Base-by-base conservation (phyloP, 306 rosid species). In the Betula pendula region DNA sequence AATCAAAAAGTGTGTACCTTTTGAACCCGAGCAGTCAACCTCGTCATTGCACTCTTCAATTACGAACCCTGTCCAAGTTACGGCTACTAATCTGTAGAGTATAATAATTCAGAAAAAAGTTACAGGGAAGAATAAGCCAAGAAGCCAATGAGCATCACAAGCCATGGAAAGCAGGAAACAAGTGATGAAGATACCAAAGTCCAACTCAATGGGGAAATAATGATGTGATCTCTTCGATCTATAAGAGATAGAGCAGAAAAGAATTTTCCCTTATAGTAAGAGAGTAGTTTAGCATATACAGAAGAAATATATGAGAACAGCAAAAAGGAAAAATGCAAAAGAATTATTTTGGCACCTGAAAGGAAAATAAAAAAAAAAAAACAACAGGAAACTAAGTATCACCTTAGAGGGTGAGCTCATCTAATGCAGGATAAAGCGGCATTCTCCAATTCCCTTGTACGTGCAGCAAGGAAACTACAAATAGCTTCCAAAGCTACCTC, bases 401-500 rank as follows among this genome's bases (percentile, higher is more conserved):
- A 90, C 98, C 97, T 89, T 94, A 63, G 95, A 88, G 25, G n/a
- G 97, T 94, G 78, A 94, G 98, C 78, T 92, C 96, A 81, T 94
- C 96, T 67, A 94, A 77, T 77, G 98, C 98, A 71, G 96, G 98
- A 88, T 94, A 94, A n/a, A 76, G 98, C 97, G 63, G 89, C 90
- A 80, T 91, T 88, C 92, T 94, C 97, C 82, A 94, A 78, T 76
- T 94, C 98, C 19, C 89, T 71, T 71, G 98, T 94, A 15, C 97
- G 97, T 38, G 97, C 98, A 75, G 96, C 92, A 87, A 92, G 98
- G 81, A 83, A 90, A 81, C 98, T 94, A 79, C 97, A 94, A 84
- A 94, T 90, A 74, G 98, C 95, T 82, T 94, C 98, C 87, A 94
- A 90, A 70, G 96, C 96, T 33, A 94, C 95, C 88, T 94, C 98